Evolutionary conservation across 2,329 filamentous ascomycete genomes (phyloP).

Genomic region (Myriosclerotinia duriaeana): DNA sequence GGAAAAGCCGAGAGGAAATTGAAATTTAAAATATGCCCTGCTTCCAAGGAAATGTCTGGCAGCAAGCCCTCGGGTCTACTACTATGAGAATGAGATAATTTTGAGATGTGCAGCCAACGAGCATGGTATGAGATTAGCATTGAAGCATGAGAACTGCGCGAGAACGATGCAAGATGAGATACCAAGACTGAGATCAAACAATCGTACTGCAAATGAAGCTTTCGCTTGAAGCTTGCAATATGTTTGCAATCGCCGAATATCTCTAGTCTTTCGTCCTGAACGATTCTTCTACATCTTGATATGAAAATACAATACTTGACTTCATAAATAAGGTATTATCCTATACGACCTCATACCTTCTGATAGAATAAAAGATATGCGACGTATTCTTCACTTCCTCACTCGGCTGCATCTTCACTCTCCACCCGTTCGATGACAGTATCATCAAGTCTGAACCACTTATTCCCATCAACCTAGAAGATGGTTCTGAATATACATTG

Average conservation of each 20-base stretch:
- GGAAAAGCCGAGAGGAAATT: not conserved
- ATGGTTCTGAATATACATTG: not conserved
- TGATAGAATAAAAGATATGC: too few relatives aligned
- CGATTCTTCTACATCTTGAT: not conserved
- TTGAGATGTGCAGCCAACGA: not conserved
- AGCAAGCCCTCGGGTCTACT: not conserved
- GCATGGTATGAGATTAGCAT: not conserved
- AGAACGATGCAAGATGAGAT: not conserved
- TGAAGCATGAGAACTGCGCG: not conserved
- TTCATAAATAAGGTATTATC: too few relatives aligned
- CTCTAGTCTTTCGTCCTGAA: not conserved
- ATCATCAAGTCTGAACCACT: too few relatives aligned
- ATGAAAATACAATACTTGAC: not conserved
- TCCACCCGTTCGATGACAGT: too few relatives aligned
- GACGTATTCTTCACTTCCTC: too few relatives aligned
- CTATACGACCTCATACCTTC: too few relatives aligned
- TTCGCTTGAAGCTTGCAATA: slow-evolving; percentile 1
- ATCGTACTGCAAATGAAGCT: not conserved
- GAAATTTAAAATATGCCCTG: not conserved
- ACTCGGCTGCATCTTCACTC: too few relatives aligned
- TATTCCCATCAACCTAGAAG: not conserved
- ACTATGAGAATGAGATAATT: not conserved
- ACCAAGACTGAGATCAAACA: not conserved
- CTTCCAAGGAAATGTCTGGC: not conserved
- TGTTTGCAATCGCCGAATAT: not conserved